Evolutionary conservation across 202 grass and related monocot genomes (phyloP).

Genomic region (Miscanthus sacchariflorus): DNA sequence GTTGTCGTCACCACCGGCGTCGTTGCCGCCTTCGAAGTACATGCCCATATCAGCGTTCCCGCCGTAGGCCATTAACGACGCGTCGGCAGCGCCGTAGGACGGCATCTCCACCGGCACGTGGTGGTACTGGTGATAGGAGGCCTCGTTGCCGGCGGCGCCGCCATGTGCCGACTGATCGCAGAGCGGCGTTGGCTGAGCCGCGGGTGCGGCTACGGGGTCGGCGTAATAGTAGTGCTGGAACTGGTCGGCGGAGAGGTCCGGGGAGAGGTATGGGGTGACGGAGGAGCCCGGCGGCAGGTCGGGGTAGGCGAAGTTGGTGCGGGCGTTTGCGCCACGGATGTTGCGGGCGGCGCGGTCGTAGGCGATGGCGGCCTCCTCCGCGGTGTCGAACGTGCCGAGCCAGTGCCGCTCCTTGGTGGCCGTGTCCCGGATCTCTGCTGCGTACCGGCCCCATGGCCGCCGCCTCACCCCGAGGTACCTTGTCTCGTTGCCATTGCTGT

Average conservation of each 20-base stretch:
- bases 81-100: neutral
- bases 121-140: constrained; percentile 30
- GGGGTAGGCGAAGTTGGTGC: constrained; percentile 92
- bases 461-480: constrained; percentile 76
- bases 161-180: constrained; percentile 2
- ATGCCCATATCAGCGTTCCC: constrained; percentile 5
- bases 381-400: constrained; percentile 88
- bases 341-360: constrained; percentile 89
- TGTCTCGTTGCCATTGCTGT: constrained; percentile 47
- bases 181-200: neutral
- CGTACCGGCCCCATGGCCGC: constrained; percentile 84
- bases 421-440: constrained; percentile 88
- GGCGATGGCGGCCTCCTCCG: constrained; percentile 84
- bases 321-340: constrained; percentile 66
- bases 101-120: neutral
- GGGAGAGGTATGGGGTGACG: constrained; percentile 85
- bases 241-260: constrained; percentile 61
- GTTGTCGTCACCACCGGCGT: no score
- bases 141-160: neutral
- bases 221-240: constrained; percentile 43
- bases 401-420: constrained; percentile 91
- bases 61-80: neutral
- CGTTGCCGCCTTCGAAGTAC: constrained; percentile 4
- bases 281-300: constrained; percentile 90
- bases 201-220: neutral